Percentiles rank a stretch among this genome's conserved stretches.
Evolutionary conservation across 1,139 yeast species (phyloP).

Genomic region (Blastobotrys capitulatus): DNA sequence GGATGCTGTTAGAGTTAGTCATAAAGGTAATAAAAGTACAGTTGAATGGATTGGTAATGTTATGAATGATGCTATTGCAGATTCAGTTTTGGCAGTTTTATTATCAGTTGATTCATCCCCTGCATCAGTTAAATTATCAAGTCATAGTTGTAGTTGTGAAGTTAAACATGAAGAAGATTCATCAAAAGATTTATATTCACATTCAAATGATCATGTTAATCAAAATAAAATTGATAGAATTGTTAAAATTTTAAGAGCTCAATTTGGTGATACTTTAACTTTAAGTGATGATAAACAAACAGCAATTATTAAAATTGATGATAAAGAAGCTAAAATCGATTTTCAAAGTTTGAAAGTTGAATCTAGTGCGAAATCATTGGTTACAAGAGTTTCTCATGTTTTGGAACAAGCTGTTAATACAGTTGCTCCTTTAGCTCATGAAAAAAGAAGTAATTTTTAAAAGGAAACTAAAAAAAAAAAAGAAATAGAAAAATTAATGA

Average conservation of each 20-base stretch:
- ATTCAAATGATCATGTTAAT: slow-evolving; percentile 30
- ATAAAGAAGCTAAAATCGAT: slow-evolving; percentile 63
- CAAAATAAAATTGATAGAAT: slow-evolving; percentile 59
- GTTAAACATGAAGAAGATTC: slow-evolving; percentile 20
- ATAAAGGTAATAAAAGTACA: slow-evolving; percentile 33
- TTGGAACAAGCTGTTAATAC: slow-evolving; percentile 70
- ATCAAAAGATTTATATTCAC: slow-evolving; percentile 7
- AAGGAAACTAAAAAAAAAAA: neutral
- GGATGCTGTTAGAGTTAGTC: slow-evolving; percentile 39
- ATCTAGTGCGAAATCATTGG: slow-evolving; percentile 72
- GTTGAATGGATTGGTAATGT: slow-evolving; percentile 92
- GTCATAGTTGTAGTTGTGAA: slow-evolving; percentile 52
- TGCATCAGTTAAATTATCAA: slow-evolving; percentile 77
- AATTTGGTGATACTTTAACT: slow-evolving; percentile 75
- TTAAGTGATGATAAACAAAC: slow-evolving; percentile 38
- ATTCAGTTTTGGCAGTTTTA: slow-evolving; percentile 82
- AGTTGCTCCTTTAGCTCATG: slow-evolving; percentile 66
- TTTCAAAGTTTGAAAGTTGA: slow-evolving; percentile 60
- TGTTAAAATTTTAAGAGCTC: slow-evolving; percentile 62
- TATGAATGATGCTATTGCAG: slow-evolving; percentile 91
- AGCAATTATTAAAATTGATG: slow-evolving; percentile 65
- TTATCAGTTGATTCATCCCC: slow-evolving; percentile 93
- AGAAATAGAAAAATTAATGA: neutral
- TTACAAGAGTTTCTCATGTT: slow-evolving; percentile 78
- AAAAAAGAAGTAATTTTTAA: too few relatives aligned